These are phyloP conservation scores for Gnomoniopsis sp. DNA, from an alignment of 2,329 filamentous ascomycete genomes.

Conservation along the genomic window DNA sequence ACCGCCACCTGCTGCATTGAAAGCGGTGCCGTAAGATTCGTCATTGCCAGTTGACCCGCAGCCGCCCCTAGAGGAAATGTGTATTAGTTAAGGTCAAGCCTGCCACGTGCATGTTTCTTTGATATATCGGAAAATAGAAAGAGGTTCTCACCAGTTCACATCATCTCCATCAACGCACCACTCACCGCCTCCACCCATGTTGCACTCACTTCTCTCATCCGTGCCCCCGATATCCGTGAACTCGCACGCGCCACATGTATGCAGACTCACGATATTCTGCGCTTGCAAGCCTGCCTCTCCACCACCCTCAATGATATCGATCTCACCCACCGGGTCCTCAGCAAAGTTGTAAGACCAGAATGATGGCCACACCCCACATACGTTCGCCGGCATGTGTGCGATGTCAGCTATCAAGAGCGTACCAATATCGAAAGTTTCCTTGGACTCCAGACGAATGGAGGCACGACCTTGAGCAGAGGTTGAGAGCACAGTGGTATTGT, in stretches of 20 bases:
- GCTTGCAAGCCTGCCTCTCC: conserved; percentile 34
- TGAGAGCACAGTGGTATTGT: conserved; percentile 29
- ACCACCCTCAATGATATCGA: conserved; percentile 48
- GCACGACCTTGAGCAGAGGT: conserved; percentile 33
- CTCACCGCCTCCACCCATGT: conserved; percentile 17
- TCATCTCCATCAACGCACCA: conserved; percentile 14
- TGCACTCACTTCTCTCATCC: conserved; percentile 18
- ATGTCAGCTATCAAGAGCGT: conserved; percentile 41
- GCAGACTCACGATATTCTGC: conserved; percentile 44
- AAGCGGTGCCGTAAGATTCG: conserved; percentile 40
- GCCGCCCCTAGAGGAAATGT: conserved; percentile 13
- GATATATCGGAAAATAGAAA: not conserved
- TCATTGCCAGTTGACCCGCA: conserved; percentile 21
- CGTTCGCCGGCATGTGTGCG: conserved; percentile 44
- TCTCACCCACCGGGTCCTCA: conserved; percentile 48
- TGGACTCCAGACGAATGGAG: conserved; percentile 43
- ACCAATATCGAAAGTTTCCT: conserved; percentile 42
- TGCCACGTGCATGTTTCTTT: not conserved
- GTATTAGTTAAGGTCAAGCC: not conserved
- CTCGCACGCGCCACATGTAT: conserved; percentile 41
- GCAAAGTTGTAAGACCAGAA: conserved; percentile 30
- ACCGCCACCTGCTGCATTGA: conserved; percentile 45
- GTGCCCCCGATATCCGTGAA: conserved; percentile 28
- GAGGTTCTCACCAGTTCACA: conserved; percentile 12
- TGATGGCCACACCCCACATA: conserved; percentile 49